A percentile compares a stretch with the other conserved stretches of the same genome.
Conservation (phyloP, 2,329 filamentous ascomycete species). For the Fusarium sp. region DNA sequence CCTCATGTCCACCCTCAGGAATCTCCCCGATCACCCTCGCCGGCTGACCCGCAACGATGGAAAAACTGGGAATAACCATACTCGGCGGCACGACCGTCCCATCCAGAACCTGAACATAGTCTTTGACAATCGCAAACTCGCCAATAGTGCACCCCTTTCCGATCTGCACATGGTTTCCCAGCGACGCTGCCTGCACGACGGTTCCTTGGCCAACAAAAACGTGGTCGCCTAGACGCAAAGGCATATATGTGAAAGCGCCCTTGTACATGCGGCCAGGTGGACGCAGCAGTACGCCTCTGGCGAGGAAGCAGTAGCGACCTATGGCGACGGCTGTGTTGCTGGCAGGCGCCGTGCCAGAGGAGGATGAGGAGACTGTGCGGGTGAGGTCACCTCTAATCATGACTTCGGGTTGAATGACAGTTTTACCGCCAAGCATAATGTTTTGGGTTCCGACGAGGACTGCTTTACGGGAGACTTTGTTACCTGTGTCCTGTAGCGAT, state of each 20-base stretch:
- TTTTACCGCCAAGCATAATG: constrained; percentile 96
- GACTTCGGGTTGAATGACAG: constrained; percentile 94
- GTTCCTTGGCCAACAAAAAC: constrained; percentile 84
- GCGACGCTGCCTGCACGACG: constrained; percentile 83
- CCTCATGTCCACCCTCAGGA: constrained; percentile 74
- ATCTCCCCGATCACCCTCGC: constrained; percentile 85
- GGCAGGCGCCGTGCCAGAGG: constrained; percentile 54
- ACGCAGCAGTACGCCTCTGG: constrained; percentile 79
- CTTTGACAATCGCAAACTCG: constrained; percentile 91
- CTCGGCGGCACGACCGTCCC: constrained; percentile 84
- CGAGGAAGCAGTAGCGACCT: constrained; percentile 91
- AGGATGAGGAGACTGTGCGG: constrained; percentile 62
- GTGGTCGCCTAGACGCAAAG: constrained; percentile 92
- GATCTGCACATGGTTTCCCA: constrained; percentile 89
- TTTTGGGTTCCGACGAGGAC: constrained; percentile 95
- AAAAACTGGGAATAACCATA: constrained; percentile 94
- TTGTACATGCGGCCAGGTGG: constrained; percentile 87
- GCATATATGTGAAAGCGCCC: constrained; percentile 83
- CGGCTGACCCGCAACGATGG: constrained; percentile 86
- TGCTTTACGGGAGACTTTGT: constrained; percentile 95
- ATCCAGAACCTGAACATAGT: constrained; percentile 89
- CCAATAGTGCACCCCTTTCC: constrained; percentile 81
- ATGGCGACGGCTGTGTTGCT: constrained; percentile 81
- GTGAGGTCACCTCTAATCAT: constrained; percentile 92
- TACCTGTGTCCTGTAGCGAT: constrained; percentile 83